Percentiles rank a stretch among this genome's conserved stretches.
Evolutionary conservation across 2,329 filamentous ascomycete genomes (phyloP).

Genomic region (Aureobasidium uvarum): DNA sequence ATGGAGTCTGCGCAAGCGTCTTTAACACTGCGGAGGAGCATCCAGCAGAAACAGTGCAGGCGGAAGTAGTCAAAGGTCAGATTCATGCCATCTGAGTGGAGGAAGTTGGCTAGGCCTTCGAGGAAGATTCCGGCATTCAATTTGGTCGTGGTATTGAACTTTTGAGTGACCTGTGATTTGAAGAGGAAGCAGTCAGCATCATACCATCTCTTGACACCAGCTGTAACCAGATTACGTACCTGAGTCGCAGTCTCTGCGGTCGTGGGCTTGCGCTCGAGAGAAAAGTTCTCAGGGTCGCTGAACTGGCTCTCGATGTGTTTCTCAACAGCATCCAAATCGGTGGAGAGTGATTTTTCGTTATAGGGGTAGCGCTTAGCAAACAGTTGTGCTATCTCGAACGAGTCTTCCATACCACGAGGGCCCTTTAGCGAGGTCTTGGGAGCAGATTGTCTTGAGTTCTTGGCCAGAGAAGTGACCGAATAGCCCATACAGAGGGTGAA

Average conservation of each 20-base stretch:
- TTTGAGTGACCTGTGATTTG: background rate
- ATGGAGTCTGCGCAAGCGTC: background rate
- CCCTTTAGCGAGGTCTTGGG: background rate
- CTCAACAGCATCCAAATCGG: background rate
- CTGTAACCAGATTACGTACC: background rate
- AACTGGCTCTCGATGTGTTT: background rate
- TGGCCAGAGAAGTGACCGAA: background rate
- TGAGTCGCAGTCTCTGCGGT: background rate
- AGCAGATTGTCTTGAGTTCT: background rate
- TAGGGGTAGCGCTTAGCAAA: background rate
- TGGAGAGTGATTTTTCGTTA: background rate
- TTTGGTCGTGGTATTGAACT: background rate
- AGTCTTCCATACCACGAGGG: background rate
- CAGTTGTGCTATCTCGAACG: background rate
- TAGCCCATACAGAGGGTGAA: slow-evolving; percentile 3
- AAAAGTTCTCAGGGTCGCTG: background rate
- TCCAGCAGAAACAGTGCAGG: slow-evolving; percentile 2
- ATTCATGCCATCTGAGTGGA: background rate
- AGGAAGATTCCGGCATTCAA: background rate
- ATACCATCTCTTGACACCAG: no score
- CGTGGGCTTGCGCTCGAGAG: background rate
- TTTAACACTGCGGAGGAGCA: background rate
- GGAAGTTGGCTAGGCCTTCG: slow-evolving; percentile 1
- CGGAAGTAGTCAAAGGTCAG: slow-evolving; percentile 2
- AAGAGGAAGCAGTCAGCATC: background rate